Percentiles rank a stretch among this genome's conserved stretches.
Evolutionary conservation across 805 yeast species (phyloP).

Genomic region (Starmerella stigmatis): DNA sequence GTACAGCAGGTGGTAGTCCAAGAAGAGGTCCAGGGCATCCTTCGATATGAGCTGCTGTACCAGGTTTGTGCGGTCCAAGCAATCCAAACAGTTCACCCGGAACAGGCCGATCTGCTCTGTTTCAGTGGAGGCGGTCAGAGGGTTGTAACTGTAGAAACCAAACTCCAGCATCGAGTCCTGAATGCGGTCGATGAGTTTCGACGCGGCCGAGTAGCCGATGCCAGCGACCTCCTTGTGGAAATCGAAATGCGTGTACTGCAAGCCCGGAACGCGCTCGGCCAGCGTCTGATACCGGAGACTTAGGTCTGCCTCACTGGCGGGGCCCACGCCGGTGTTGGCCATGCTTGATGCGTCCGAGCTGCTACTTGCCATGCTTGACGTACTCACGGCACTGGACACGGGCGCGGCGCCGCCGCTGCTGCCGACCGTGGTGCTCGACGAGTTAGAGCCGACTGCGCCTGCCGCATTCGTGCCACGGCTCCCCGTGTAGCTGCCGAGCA

Average conservation of each 20-base stretch:
- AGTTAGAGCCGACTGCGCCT: too few relatives aligned
- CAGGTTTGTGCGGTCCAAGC: constrained; percentile 87
- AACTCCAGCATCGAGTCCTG: constrained; percentile 60
- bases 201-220: constrained; percentile 68
- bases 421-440: too few relatives aligned
- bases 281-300: constrained; percentile 19
- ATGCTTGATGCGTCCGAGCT: not conserved
- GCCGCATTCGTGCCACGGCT: constrained; percentile 61
- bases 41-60: constrained; percentile 66
- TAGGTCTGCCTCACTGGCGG: constrained; percentile 20
- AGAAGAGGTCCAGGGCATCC: constrained; percentile 44
- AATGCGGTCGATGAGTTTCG: constrained; percentile 52
- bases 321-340: constrained; percentile 9
- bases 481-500: constrained; percentile 67
- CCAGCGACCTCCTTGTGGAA: constrained; percentile 88
- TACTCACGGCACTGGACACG: constrained; percentile 6
- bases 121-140: constrained; percentile 35
- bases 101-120: constrained; percentile 84
- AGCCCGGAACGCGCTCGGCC: constrained; percentile 24
- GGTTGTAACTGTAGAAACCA: constrained; percentile 74
- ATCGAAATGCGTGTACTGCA: constrained; percentile 72
- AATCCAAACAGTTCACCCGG: constrained; percentile 87
- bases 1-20: constrained; percentile 37
- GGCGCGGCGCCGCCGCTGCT: too few relatives aligned
- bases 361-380: constrained; percentile 7